Base-by-base conservation (phyloP, 2,329 filamentous ascomycete genomes). In the Escovopsis weberi region DNA sequence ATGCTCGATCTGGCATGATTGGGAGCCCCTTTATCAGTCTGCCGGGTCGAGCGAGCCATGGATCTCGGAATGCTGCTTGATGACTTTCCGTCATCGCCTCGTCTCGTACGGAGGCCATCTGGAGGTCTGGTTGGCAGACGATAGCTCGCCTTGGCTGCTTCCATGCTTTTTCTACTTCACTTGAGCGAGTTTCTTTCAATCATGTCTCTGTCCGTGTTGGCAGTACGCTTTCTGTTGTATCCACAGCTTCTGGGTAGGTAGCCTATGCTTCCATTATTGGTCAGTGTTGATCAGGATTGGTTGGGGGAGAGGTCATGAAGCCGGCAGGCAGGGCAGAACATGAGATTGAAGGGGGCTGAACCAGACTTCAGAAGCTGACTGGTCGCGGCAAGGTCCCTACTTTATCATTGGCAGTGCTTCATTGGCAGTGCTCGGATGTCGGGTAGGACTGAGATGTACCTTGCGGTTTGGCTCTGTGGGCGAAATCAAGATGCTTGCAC, bases 81-180 rank as follows among this genome's bases (percentile, higher is more conserved):
- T 26, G 39, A 33, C 36, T 41, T 45, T 35, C 47, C 36, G 32
- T 59, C 54, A 35, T 52, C 50, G 37, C 48, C 47, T 40, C 50
- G 55, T 44, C 55, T 53, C 9, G 54, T 50, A 44, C 58, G 52
- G 49, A 55, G 50, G 40, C 57, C 54, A 39, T 68, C 63, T 33
- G 55, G 56, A 49, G 65, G 60, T 45, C 63, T 59, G 45, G 59
- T 52, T 11, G 62, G 64, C 40, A 66, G 56, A 44, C 65, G 62
- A 50, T 60, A 62, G 43, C 59, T 60, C 47, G 55, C 55, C 53
- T 59, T 60, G 43, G 60, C 55, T 52, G 65, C 63, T 57, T 65
- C 63, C 67, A 69, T 69, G 47, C 45, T 63, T 46, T 53, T 55
- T 56, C 57, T 52, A 54, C 49, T 50, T 55, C 54, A 38, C 39